These are phyloP conservation scores for Neofusicoccum ribis DNA, from an alignment of 2,329 filamentous ascomycete genomes.

Conservation along the genomic window DNA sequence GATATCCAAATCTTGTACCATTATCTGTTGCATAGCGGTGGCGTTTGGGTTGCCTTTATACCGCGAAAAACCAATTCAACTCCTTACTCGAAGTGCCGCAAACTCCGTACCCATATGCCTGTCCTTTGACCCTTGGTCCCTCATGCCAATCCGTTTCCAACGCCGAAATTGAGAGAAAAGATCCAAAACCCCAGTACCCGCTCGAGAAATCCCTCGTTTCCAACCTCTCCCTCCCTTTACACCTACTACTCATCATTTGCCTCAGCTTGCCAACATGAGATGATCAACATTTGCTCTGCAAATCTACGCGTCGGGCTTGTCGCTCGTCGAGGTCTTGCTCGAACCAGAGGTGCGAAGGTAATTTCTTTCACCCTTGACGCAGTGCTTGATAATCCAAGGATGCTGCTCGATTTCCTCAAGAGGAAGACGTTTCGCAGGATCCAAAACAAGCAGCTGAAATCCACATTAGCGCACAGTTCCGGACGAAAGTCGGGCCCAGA, in stretches of 20 bases:
- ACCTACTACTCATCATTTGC: too few relatives aligned
- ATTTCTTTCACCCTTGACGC: slow-evolving; percentile 51
- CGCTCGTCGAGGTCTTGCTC: slow-evolving; percentile 17
- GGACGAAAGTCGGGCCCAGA: not conserved
- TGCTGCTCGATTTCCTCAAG: slow-evolving; percentile 86
- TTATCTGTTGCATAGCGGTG: slow-evolving; percentile 20
- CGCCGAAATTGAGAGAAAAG: slow-evolving; percentile 2
- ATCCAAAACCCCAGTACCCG: not conserved
- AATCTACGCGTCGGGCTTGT: slow-evolving; percentile 16
- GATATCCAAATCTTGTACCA: slow-evolving; percentile 15
- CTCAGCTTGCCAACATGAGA: too few relatives aligned
- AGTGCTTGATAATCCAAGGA: slow-evolving; percentile 97
- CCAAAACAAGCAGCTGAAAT: slow-evolving; percentile 68
- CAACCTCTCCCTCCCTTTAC: not conserved
- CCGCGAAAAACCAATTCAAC: slow-evolving; percentile 19
- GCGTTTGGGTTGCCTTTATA: slow-evolving; percentile 15
- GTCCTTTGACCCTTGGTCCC: not conserved
- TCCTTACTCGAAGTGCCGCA: not conserved
- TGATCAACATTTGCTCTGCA: not conserved
- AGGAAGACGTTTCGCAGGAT: slow-evolving; percentile 89
- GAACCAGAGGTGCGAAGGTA: slow-evolving; percentile 29
- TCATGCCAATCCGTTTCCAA: not conserved
- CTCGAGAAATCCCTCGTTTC: not conserved
- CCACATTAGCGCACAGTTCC: slow-evolving; percentile 10
- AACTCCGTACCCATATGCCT: slow-evolving; percentile 12